Evolutionary conservation across 2,329 filamentous ascomycete genomes (phyloP), one percentile per base, ranked within the genome.

Genomic region (Aureobasidium sp.): DNA sequence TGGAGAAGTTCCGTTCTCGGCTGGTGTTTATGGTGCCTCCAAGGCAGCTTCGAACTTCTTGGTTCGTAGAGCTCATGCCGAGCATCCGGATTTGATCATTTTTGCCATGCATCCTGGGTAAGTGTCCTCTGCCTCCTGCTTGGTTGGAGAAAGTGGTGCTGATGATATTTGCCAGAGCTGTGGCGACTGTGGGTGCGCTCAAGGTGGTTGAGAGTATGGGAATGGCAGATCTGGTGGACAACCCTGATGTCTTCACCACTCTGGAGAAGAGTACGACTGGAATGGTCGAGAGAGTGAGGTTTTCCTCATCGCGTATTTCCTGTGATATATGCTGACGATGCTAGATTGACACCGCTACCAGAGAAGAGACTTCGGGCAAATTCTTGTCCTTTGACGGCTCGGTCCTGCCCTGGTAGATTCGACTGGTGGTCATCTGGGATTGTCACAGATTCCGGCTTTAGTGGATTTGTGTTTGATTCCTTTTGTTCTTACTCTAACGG

Each of bases 51-150:
- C 16, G 4, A 58, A 58, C 25, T 58, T 58, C 5, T 30, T 58
- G 32, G 37, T 48, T n/a, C n/a, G 54, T 3, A 58, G 42, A 6
- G 44, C 44, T 5, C 54, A 58, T 39, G 14, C 16, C 7, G 54
- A 58, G 8, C 11, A 58, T 58, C 41, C 41, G 3, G 42, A 58
- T 1, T 48, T 58, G 54, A 47, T 48, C 2, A 37, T 29, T 0
- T 36, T 58, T n/a, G n/a, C 54, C 2, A 9, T 58, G 39, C 54
- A 58, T 48, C 54, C 54, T 58, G 54, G 54, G 41, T 58, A 30
- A 29, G 54, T 44, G 21, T 1, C 4, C 25, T 44, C 7, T 21
- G 21, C 21, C 21, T 21, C 10, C n/a, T n/a, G n/a, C 16, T 16
- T 3, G 0, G 0, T 14, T 10, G 16, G 16, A 25, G 30, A 30